A percentile compares a stretch with the other conserved stretches of the same genome.
These are phyloP conservation scores for Acanthamoeba healyi DNA, from an alignment of 208 protist genomes.

Conservation along the genomic window DNA sequence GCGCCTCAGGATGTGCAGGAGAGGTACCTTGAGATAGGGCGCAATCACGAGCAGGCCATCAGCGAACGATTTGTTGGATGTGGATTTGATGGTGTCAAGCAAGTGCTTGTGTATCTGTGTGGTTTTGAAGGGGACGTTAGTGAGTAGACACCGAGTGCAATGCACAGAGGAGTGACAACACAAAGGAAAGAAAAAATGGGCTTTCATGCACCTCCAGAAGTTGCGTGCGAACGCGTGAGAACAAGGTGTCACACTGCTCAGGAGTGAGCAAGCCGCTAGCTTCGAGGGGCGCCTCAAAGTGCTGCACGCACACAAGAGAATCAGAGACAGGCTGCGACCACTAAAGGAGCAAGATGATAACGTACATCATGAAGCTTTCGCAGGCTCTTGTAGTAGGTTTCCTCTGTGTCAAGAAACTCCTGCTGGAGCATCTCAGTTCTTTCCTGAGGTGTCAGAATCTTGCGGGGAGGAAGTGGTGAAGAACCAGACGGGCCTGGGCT, in stretches of 20 bases:
- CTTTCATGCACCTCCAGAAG: conserved; percentile 2
- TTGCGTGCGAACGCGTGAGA: conserved; percentile 36
- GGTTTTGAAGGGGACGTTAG: neutral
- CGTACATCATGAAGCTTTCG: conserved; percentile 52
- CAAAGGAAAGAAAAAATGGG: neutral
- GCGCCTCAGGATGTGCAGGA: no score
- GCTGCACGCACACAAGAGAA: neutral
- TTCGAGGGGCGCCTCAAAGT: conserved; percentile 32
- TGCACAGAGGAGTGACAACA: no score
- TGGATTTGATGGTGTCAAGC: neutral
- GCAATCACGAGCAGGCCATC: conserved; percentile 11
- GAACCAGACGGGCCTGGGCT: neutral
- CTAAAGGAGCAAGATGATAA: no score
- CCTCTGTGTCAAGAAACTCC: conserved; percentile 65
- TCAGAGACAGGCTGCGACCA: neutral
- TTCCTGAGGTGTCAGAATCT: conserved; percentile 51
- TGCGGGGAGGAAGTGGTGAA: conserved; percentile 11
- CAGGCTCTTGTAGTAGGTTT: conserved; percentile 37
- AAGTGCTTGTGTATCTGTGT: conserved; percentile 41
- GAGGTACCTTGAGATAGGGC: conserved; percentile 56
- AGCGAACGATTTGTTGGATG: neutral
- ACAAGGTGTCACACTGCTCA: conserved; percentile 50
- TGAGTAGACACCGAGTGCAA: no score
- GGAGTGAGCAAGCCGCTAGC: conserved; percentile 33
- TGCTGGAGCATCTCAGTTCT: conserved; percentile 62